Evolutionary conservation across 129 eudicot genomes (phyloP), one percentile per base, ranked within the genome.

Genomic region (Erigeron canadensis): DNA sequence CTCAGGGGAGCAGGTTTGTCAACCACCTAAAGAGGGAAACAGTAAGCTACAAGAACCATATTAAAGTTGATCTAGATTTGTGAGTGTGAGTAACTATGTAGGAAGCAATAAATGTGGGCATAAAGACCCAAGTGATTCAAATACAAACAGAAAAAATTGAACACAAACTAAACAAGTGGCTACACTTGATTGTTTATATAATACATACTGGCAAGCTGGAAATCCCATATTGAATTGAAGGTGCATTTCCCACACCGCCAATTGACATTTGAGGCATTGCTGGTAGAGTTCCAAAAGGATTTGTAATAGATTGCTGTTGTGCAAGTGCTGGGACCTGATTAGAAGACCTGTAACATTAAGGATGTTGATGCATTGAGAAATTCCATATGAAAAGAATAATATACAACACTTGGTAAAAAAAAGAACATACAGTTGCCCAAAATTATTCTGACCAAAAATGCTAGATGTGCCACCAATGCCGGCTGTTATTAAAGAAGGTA

Each of bases 191-290:
- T 59, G 10, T 53, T 40, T 40, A 17, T n/a, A 65, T 40, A 43
- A 65, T 34, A 80, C 90, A 87, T 81, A 94, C 99, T 47, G 99
- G 99, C 84, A 94, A 77, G 84, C 94, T 89, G 51, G 99, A 90
- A 65, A 94, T 94, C 71, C 99, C 99, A 79, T 94, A 94, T 76
- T 94, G 99, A 71, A 94, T 75, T 60, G 97, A 87, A 47, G 96
- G 88, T 65, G 97, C 84, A 74, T 85, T 84, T 68, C 99, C 99
- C 12, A 79, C 63, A 57, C 85, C 90, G 5, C 97, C 97, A 65
- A 90, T 84, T 63, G 97, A 90, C 86, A 95, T 90, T 74, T 87
- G 91, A 62, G 99, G 99, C 94, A 95, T 83, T 63, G 99, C 94
- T 38, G 99, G 99, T 53, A 95, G 77, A 51, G 91, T 86, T 69